A percentile compares a stretch with the other conserved stretches of the same genome.
phyloP scores from a whole-genome alignment of 176 grass and related monocot genomes.

The Aegilops tauschii region DNA sequence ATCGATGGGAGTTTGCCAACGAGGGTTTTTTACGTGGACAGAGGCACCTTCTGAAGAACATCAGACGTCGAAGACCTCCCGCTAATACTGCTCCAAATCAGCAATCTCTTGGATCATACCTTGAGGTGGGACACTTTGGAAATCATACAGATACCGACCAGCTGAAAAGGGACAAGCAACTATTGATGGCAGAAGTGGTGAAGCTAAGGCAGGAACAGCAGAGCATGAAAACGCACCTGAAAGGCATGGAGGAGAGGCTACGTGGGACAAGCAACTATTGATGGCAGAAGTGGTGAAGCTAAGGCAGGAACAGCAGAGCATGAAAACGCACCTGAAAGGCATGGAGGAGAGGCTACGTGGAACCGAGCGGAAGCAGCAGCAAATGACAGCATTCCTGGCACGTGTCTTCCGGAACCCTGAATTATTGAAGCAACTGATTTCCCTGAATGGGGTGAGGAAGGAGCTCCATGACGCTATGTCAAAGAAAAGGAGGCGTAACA shows the following conservation, averaged over 20 bases:
- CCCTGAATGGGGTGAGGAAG: slow-evolving; percentile 63
- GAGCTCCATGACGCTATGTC: slow-evolving; percentile 75
- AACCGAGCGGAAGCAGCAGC: slow-evolving; percentile 73
- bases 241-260: slow-evolving; percentile 76
- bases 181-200: slow-evolving; percentile 72
- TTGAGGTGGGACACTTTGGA: slow-evolving; percentile 80
- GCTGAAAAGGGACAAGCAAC: slow-evolving; percentile 67
- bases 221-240: slow-evolving; percentile 56
- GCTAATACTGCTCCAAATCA: slow-evolving; percentile 40
- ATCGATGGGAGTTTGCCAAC: slow-evolving; percentile 89
- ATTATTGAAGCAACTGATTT: slow-evolving; percentile 62
- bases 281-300: slow-evolving; percentile 79
- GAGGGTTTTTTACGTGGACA: slow-evolving; percentile 80
- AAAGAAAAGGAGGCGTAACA: slow-evolving; percentile 63
- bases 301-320: slow-evolving; percentile 84
- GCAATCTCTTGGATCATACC: slow-evolving; percentile 54
- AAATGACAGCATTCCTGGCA: slow-evolving; percentile 79
- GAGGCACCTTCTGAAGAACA: slow-evolving; percentile 77
- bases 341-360: slow-evolving; percentile 79
- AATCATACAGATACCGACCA: slow-evolving; percentile 58
- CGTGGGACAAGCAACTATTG: slow-evolving; percentile 60
- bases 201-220: slow-evolving; percentile 91
- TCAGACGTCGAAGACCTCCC: slow-evolving; percentile 61
- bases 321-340: slow-evolving; percentile 52
- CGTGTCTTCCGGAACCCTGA: slow-evolving; percentile 63